Percentiles rank a stretch among this genome's conserved stretches.
Evolutionary conservation across 2,329 filamentous ascomycete species (phyloP).

Genomic region (Trichoderma pleuroti): DNA sequence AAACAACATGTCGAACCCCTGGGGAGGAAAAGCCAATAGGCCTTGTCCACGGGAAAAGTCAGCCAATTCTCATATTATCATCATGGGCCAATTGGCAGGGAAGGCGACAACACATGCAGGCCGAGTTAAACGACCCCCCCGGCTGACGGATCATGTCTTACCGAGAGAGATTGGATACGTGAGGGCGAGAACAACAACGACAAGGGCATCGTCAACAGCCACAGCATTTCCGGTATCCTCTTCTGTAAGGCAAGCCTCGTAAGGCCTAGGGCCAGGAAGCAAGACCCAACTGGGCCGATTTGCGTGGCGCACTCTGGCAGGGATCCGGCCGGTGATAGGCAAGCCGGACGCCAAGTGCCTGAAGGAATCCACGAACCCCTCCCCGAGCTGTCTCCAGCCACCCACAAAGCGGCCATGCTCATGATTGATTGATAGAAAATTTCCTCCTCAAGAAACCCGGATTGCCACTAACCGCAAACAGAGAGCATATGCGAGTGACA

Average conservation of each 20-base stretch:
- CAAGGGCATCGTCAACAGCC: background rate
- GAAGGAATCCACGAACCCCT: conserved; percentile 2
- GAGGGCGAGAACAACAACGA: background rate
- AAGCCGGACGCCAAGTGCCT: conserved; percentile 4
- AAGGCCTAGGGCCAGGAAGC: background rate
- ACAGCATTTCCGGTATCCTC: background rate
- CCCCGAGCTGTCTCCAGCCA: background rate
- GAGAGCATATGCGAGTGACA: conserved; percentile 1
- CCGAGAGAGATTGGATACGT: background rate
- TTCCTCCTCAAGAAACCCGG: background rate
- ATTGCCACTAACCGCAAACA: background rate
- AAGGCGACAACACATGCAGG: background rate
- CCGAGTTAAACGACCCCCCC: background rate
- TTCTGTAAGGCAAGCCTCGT: background rate
- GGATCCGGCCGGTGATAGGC: background rate
- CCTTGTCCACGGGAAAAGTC: background rate
- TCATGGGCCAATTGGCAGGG: background rate
- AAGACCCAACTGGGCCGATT: background rate
- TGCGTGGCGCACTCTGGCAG: conserved; percentile 1
- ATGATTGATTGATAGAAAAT: conserved; percentile 11
- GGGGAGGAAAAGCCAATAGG: background rate
- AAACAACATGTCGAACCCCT: background rate
- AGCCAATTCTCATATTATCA: background rate
- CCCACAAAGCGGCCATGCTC: background rate
- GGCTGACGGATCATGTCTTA: background rate